phyloP scores from a whole-genome alignment of 2,329 filamentous ascomycete species.

The Ceratocystis diversiconidia region DNA sequence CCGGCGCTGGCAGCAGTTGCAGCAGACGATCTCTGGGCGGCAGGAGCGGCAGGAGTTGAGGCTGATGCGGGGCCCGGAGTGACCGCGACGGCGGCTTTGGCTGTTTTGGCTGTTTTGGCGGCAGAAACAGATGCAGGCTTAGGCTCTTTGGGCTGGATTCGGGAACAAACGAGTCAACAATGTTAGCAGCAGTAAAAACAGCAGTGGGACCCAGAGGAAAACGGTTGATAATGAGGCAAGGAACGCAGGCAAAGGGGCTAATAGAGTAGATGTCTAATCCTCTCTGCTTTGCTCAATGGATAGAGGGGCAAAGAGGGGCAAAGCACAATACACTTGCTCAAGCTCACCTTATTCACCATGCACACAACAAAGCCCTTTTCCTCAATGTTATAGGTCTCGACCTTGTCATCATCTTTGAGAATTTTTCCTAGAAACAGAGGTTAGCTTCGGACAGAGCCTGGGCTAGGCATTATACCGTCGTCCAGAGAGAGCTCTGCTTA shows the following conservation, averaged over 20 bases:
- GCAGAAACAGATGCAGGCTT: conserved; percentile 50
- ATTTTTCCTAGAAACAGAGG: conserved; percentile 62
- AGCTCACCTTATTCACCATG: conserved; percentile 83
- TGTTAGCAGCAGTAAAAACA: background rate
- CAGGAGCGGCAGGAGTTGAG: conserved; percentile 37
- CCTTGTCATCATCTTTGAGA: conserved; percentile 90
- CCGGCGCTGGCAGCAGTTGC: conserved; percentile 37
- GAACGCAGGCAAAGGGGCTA: background rate
- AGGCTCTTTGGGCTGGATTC: conserved; percentile 43
- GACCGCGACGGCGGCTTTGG: conserved; percentile 44
- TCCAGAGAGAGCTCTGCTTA: conserved; percentile 30
- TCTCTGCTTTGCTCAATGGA: background rate
- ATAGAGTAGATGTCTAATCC: no score
- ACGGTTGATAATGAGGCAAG: background rate
- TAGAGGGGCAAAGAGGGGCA: background rate
- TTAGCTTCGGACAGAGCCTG: background rate
- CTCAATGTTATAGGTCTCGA: conserved; percentile 95
- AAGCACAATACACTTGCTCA: background rate
- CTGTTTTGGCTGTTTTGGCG: conserved; percentile 32
- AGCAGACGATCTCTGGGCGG: conserved; percentile 36
- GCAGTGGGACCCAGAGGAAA: background rate
- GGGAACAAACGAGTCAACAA: background rate
- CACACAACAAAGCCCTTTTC: conserved; percentile 99
- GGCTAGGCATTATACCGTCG: background rate
- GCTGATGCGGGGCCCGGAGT: conserved; percentile 44